phyloP scores from a whole-genome alignment of 164 flowering plant genomes.

The Sextonia rubra region DNA sequence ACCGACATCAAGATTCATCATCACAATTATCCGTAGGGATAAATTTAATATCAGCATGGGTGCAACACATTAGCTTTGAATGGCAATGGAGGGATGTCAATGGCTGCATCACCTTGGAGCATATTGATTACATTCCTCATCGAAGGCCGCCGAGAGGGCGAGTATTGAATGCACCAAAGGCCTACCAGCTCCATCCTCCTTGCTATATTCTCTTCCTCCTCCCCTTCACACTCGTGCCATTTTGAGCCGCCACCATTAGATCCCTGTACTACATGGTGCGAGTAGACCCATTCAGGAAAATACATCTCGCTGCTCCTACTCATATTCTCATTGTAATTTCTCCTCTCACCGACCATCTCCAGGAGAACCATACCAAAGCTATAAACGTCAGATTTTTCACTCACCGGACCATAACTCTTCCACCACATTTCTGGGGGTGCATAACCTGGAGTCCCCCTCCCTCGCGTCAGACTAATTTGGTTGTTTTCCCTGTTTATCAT shows the following conservation, averaged over 20 bases:
- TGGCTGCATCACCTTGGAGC: neutral
- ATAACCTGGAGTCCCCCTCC: slow-evolving; percentile 9
- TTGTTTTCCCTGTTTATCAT: neutral
- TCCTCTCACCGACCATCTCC: slow-evolving; percentile 5
- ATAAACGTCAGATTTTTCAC: slow-evolving; percentile 9
- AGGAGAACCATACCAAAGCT: slow-evolving; percentile 8
- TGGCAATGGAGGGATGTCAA: neutral
- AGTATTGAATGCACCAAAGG: slow-evolving; percentile 1
- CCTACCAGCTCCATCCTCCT: slow-evolving; percentile 2
- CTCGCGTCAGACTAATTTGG: neutral
- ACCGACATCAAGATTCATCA: too few relatives aligned
- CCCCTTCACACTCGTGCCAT: neutral
- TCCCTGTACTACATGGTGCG: neutral
- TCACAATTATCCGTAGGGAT: too few relatives aligned
- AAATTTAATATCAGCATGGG: too few relatives aligned
- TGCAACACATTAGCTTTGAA: neutral
- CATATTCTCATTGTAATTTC: neutral
- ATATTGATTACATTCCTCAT: neutral
- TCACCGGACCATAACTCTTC: neutral
- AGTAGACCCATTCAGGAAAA: slow-evolving; percentile 7
- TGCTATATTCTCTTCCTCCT: neutral
- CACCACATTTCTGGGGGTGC: slow-evolving; percentile 11
- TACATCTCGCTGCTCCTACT: slow-evolving; percentile 4
- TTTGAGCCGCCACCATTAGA: neutral
- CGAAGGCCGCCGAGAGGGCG: neutral